Evolutionary conservation across 495 filamentous ascomycete genomes (phyloP).

Genomic region (Aspergillus sclerotioniger): DNA sequence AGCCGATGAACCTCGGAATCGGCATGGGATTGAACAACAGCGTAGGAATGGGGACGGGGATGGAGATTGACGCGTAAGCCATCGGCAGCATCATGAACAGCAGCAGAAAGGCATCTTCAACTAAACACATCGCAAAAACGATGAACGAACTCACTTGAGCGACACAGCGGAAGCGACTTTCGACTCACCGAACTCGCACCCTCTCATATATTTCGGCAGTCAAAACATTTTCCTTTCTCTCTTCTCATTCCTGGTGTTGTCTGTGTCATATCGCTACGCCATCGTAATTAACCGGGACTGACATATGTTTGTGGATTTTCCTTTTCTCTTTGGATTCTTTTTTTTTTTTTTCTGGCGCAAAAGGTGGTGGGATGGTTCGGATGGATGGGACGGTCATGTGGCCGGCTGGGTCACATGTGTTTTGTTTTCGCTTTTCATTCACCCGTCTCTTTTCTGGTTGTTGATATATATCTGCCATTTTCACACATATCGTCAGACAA

Average conservation of each 20-base stretch:
- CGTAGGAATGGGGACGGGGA: slow-evolving; percentile 33
- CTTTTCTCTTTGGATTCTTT: slow-evolving; percentile 10
- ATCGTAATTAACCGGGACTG: slow-evolving; percentile 12
- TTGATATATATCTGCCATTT: slow-evolving; percentile 2
- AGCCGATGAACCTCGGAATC: slow-evolving; percentile 20
- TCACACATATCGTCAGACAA: not conserved
- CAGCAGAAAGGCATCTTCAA: not conserved
- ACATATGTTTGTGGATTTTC: slow-evolving; percentile 20
- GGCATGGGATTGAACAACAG: slow-evolving; percentile 24
- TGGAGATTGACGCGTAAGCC: slow-evolving; percentile 35
- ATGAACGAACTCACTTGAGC: not conserved
- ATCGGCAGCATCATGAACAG: not conserved
- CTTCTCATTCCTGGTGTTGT: slow-evolving; percentile 4
- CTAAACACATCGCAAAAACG: not conserved
- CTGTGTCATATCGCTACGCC: slow-evolving; percentile 12
- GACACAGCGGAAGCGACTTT: not conserved
- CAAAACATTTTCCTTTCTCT: not conserved
- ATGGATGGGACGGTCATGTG: not conserved
- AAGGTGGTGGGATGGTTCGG: not conserved
- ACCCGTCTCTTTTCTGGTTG: not conserved
- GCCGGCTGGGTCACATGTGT: not conserved
- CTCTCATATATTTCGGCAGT: not conserved
- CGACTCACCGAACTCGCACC: not conserved
- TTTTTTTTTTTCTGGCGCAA: slow-evolving; percentile 2
- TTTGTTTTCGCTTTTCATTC: slow-evolving; percentile 1